Evolutionary conservation across 257 asterid species (phyloP), one percentile per base, ranked within the genome.

Genomic region (Prunella vulgaris): DNA sequence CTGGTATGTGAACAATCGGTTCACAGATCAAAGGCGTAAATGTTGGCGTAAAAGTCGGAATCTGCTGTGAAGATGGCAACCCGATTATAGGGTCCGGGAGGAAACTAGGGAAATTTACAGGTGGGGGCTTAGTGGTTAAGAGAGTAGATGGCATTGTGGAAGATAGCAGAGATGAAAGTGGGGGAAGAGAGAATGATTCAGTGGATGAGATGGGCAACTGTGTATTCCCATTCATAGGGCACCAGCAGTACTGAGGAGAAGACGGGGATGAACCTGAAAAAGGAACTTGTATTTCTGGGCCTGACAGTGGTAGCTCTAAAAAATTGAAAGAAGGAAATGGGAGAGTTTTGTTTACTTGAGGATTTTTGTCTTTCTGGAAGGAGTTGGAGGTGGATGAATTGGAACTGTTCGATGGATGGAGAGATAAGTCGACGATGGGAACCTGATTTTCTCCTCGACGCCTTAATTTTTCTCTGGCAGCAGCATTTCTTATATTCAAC

Each of bases 221-320:
- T 1, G 80, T 60, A 66, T 68, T 78, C 52, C 79, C 84, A 6
- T 77, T 72, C 2, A 82, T 59, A 59, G 98, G 98, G 53, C 98
- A 93, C 95, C 96, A 88, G 79, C 97, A 90, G 73, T 90, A 93
- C 60, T 79, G 84, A 66, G 97, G 97, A 63, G 97, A 82, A 59
- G 84, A 58, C 8, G 83, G 75, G 17, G 87, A 71, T 2, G 90
- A 71, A 30, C 74, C 84, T 24, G 83, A 69, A 2, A 74, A 67
- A 38, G 86, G 80, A 58, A 80, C 46, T 71, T 74, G 79, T 6
- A 64, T 60, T 67, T 81, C 86, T 7, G 83, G 82, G 74, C 70
- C 76, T 25, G 79, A 33, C 56, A 56, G 60, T 0, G 86, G 87
- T 18, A 73, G 28, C 14, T 77, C 84, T 28, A 82, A 53, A 59